Conservation (phyloP, 106 monocot species). For the Dactylorhiza incarnata region DNA sequence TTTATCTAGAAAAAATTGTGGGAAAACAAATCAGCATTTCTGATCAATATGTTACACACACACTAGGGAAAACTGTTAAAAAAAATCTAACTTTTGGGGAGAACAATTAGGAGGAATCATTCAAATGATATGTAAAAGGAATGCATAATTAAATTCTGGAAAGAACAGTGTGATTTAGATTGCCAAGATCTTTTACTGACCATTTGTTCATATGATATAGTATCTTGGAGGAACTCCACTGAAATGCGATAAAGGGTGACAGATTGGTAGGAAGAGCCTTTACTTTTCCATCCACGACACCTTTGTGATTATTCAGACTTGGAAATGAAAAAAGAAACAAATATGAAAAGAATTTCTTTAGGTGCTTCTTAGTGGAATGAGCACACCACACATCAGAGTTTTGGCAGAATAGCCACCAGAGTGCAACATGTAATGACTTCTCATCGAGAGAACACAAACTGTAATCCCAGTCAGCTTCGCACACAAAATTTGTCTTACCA, state of each 20-base stretch:
- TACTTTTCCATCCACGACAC: not conserved
- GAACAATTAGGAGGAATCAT: not conserved
- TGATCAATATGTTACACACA: not conserved
- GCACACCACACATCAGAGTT: constrained; percentile 72
- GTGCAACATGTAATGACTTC: constrained; percentile 43
- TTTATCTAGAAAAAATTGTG: constrained; percentile 34
- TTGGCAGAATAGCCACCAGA: constrained; percentile 71
- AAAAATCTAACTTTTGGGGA: not conserved
- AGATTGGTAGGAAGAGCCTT: constrained; percentile 6
- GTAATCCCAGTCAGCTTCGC: constrained; percentile 42
- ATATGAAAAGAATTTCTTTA: constrained; percentile 53
- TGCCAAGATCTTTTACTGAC: constrained; percentile 29
- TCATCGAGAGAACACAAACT: constrained; percentile 52
- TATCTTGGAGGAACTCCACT: constrained; percentile 46
- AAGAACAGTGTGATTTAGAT: not conserved
- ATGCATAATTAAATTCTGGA: not conserved
- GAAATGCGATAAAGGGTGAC: constrained; percentile 42
- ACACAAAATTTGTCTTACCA: not conserved
- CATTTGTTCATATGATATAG: constrained; percentile 50
- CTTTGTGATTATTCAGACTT: constrained; percentile 8
- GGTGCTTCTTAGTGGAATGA: constrained; percentile 43
- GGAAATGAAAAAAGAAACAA: constrained; percentile 32
- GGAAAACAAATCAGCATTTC: not conserved
- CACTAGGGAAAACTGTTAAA: not conserved
- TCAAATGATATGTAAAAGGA: not conserved